Evolutionary conservation across 305 asterid species (phyloP).

Genomic region (Fraxinus albicans): DNA sequence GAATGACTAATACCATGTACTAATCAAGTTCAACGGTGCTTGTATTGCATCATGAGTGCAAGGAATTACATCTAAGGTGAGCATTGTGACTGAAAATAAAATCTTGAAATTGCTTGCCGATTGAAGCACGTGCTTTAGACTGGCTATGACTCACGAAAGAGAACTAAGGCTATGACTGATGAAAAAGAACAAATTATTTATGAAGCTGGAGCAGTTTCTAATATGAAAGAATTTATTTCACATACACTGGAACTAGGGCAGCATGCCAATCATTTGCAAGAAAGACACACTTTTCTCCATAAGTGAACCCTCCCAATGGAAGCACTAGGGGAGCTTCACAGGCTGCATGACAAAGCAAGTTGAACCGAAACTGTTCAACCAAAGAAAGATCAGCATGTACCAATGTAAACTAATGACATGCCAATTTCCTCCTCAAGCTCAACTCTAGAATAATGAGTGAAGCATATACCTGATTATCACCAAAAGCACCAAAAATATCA

Average conservation of each 20-base stretch:
- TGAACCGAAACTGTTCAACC: slow-evolving; percentile 81
- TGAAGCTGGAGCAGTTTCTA: background rate
- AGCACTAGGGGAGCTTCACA: slow-evolving; percentile 97
- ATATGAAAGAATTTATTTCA: slow-evolving; percentile 23
- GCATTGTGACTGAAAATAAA: background rate
- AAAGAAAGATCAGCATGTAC: slow-evolving; percentile 31
- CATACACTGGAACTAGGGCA: slow-evolving; percentile 94
- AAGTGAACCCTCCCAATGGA: slow-evolving; percentile 88
- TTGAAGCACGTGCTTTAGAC: background rate
- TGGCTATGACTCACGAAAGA: background rate
- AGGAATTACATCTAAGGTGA: background rate
- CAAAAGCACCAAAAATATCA: slow-evolving; percentile 83
- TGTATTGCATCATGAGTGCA: slow-evolving; percentile 3
- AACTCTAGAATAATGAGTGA: background rate
- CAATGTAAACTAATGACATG: slow-evolving; percentile 7
- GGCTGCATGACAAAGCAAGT: slow-evolving; percentile 92
- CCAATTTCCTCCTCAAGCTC: slow-evolving; percentile 14
- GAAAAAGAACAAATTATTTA: background rate
- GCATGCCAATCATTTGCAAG: slow-evolving; percentile 99
- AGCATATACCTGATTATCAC: slow-evolving; percentile 85
- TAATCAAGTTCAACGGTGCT: background rate
- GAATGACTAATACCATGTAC: background rate
- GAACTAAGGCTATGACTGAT: background rate
- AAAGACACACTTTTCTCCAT: slow-evolving; percentile 88
- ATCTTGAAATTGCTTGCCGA: background rate